phyloP scores from a whole-genome alignment of 495 filamentous ascomycete genomes.

The Cetradonia linearis region DNA sequence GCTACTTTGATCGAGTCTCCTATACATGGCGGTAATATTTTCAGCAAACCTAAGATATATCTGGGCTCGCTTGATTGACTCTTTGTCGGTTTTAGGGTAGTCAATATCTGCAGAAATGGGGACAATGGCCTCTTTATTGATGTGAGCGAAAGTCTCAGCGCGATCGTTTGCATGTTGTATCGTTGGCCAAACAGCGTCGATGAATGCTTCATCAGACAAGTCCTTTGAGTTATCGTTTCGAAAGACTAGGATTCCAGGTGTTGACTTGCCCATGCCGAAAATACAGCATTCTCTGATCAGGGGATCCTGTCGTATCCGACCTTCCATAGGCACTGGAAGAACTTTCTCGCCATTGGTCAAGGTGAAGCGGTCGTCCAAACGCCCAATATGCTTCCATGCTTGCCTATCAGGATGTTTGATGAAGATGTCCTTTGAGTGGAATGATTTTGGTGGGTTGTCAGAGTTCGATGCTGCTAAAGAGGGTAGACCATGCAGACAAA shows the following conservation, averaged over 20 bases:
- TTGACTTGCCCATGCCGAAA: constrained; percentile 42
- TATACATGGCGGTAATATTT: constrained; percentile 41
- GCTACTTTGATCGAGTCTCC: constrained; percentile 25
- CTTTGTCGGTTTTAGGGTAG: constrained; percentile 47
- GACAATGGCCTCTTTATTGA: constrained; percentile 45
- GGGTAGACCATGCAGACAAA: constrained; percentile 42
- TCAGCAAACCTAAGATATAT: constrained; percentile 40
- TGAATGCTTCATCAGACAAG: constrained; percentile 33
- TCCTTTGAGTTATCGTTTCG: constrained; percentile 28
- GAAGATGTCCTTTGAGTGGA: constrained; percentile 53
- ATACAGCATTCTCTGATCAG: constrained; percentile 48
- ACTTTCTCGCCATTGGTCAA: constrained; percentile 63
- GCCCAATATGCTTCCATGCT: constrained; percentile 54
- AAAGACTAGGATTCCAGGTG: constrained; percentile 47
- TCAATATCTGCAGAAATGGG: constrained; percentile 33
- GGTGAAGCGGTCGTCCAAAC: constrained; percentile 54
- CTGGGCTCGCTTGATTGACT: constrained; percentile 45
- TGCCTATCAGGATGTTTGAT: constrained; percentile 47
- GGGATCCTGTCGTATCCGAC: constrained; percentile 40
- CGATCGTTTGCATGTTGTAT: constrained; percentile 41
- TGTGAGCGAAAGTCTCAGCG: constrained; percentile 45
- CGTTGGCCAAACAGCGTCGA: constrained; percentile 39
- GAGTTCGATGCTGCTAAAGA: constrained; percentile 45
- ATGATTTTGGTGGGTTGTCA: constrained; percentile 41
- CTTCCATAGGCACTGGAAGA: constrained; percentile 53